Conservation (phyloP, 177 flowering plant species). For the Vitis hybrid region DNA sequence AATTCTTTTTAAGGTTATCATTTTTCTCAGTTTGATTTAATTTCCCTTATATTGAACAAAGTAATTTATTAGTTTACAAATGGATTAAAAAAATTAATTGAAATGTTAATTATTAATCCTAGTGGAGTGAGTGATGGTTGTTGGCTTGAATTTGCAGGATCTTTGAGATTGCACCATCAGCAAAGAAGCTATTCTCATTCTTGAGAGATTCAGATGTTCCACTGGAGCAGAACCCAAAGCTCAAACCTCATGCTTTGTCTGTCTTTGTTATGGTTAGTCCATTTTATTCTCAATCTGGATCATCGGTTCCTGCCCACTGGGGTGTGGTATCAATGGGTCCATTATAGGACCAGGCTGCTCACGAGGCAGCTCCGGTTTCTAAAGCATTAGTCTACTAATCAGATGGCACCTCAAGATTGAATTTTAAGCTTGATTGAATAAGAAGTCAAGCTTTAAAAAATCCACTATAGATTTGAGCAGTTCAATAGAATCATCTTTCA, state of each 20-base stretch:
- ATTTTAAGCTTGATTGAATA: too few relatives aligned
- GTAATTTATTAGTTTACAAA: background rate
- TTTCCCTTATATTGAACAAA: background rate
- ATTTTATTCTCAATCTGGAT: background rate
- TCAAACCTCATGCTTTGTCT: constrained; percentile 73
- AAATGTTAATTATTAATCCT: too few relatives aligned
- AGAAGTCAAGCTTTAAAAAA: too few relatives aligned
- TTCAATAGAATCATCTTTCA: too few relatives aligned
- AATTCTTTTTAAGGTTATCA: constrained; percentile 39
- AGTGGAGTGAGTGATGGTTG: background rate
- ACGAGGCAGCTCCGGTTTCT: too few relatives aligned
- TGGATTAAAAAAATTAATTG: too few relatives aligned
- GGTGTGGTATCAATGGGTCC: too few relatives aligned
- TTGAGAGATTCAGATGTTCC: constrained; percentile 67
- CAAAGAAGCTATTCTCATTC: constrained; percentile 70
- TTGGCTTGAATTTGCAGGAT: constrained; percentile 39
- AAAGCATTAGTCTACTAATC: too few relatives aligned
- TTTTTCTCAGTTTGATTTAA: background rate
- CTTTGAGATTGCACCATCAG: constrained; percentile 91
- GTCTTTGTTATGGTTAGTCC: constrained; percentile 75
- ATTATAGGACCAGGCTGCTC: too few relatives aligned
- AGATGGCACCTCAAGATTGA: too few relatives aligned
- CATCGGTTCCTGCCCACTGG: background rate
- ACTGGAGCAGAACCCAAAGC: constrained; percentile 71
- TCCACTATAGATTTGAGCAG: too few relatives aligned